Percentiles rank a stretch among this genome's conserved stretches.
phyloP scores from a whole-genome alignment of 129 eudicot species.

The Helianthus annuus region HanXRQr2.0-SUNRISE NC_035441.2:79195131-79195630 shows the following conservation, averaged over 20 bases:
- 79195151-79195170: too few relatives aligned
- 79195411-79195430: background rate
- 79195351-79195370: background rate
- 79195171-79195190: too few relatives aligned
- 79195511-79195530: background rate
- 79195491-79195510: background rate
- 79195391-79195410: background rate
- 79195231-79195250: too few relatives aligned
- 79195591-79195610: slow-evolving; percentile 10
- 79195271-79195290: too few relatives aligned
- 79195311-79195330: background rate
- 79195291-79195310: background rate
- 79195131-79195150: too few relatives aligned
- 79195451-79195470: background rate
- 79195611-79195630: slow-evolving; percentile 8
- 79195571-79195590: background rate
- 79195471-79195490: background rate
- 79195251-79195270: too few relatives aligned
- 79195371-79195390: slow-evolving; percentile 4
- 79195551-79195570: background rate
- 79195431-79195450: background rate
- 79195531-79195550: background rate
- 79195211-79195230: too few relatives aligned
- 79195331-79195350: slow-evolving; percentile 5
- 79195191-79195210: too few relatives aligned